These are phyloP conservation scores for Inonotus obliquus DNA, from an alignment of 1,284 basidiomycete species.

Conservation along the genomic window DNA sequence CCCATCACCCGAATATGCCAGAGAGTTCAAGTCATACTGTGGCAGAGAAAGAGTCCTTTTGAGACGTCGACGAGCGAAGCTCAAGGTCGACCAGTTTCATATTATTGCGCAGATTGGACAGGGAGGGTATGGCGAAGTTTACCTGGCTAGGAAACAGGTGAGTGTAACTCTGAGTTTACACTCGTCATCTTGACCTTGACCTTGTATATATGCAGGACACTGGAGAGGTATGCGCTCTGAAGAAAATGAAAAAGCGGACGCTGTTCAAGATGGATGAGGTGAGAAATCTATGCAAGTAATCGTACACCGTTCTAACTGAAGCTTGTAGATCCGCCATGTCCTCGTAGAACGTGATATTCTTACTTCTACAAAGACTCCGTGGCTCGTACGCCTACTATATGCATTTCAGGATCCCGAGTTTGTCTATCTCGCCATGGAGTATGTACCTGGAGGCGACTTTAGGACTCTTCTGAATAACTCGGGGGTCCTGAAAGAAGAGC, in stretches of 20 bases:
- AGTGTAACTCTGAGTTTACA: background rate
- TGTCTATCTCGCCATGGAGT: conserved; percentile 98
- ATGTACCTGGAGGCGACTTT: conserved; percentile 95
- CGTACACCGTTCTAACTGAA: background rate
- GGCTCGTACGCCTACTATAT: conserved; percentile 89
- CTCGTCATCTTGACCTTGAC: background rate
- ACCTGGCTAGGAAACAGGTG: conserved; percentile 77
- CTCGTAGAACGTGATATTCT: conserved; percentile 96
- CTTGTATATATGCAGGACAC: conserved; percentile 48
- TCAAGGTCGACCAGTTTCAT: conserved; percentile 87
- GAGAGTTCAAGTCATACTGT: conserved; percentile 87
- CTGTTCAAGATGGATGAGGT: conserved; percentile 97
- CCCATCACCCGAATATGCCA: conserved; percentile 57
- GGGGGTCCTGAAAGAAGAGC: conserved; percentile 92
- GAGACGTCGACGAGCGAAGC: conserved; percentile 82
- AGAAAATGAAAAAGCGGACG: conserved; percentile 93
- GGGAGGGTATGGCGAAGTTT: conserved; percentile 95
- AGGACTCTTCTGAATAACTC: conserved; percentile 94
- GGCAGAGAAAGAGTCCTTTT: conserved; percentile 88
- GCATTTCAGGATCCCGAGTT: conserved; percentile 89
- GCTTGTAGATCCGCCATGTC: conserved; percentile 77
- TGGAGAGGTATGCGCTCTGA: conserved; percentile 90
- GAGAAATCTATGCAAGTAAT: conserved; percentile 18
- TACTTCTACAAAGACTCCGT: conserved; percentile 92
- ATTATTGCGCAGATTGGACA: conserved; percentile 97